phyloP scores from a whole-genome alignment of 2,329 filamentous ascomycete genomes.

The Penicillium sp. region DNA sequence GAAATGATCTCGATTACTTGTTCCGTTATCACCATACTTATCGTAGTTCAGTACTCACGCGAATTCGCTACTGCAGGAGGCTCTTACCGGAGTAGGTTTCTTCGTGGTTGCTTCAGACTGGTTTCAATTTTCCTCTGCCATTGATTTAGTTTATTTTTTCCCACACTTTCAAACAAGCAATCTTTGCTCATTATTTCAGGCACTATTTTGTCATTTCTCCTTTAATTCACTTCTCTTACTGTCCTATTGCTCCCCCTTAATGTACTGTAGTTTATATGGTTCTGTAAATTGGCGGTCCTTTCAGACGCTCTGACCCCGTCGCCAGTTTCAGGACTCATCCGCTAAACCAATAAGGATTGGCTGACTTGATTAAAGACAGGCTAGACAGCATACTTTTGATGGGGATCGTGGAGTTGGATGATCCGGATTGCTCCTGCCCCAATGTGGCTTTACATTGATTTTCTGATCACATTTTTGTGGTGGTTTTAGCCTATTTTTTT shows the following conservation, averaged over 20 bases:
- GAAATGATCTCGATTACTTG: neutral
- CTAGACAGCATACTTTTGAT: conserved; percentile 2
- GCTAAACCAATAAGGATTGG: conserved; percentile 9
- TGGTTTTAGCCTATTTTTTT: neutral
- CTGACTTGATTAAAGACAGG: neutral
- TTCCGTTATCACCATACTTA: neutral
- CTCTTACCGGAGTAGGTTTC: neutral
- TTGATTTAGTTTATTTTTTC: neutral
- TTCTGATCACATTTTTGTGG: neutral
- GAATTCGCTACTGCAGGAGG: neutral
- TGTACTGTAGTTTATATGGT: neutral
- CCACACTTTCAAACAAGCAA: neutral
- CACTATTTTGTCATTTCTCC: neutral
- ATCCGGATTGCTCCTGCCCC: neutral
- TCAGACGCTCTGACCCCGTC: conserved; percentile 1
- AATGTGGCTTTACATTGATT: neutral
- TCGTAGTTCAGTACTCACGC: neutral
- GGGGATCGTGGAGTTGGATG: conserved; percentile 2
- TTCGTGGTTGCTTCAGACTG: neutral
- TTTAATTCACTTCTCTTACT: neutral
- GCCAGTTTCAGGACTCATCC: conserved; percentile 12
- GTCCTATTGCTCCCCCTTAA: neutral
- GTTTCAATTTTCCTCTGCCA: neutral
- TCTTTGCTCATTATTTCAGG: neutral
- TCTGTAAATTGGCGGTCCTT: neutral